Evolutionary conservation across 169 alveolate genomes (phyloP), one percentile per base, ranked within the genome.

Genomic region (Miamiensis avidus): DNA sequence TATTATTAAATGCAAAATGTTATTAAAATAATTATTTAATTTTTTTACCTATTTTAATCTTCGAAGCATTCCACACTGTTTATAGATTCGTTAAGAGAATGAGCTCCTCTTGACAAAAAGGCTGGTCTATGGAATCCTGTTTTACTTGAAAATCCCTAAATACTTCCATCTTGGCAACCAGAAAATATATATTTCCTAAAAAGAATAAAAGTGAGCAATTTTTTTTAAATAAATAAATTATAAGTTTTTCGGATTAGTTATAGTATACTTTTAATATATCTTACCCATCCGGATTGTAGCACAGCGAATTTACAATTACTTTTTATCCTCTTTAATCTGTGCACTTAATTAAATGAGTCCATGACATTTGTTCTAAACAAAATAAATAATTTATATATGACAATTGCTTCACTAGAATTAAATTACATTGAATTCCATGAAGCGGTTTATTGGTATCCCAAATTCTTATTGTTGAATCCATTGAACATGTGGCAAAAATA

Each of bases 401-500:
- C 20, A 11, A 49, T 49, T 49, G 4, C 4, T 11, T 11, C 4
- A 11, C 4, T 49, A 49, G 20, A 11, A 49, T 49, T 49, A 49
- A 49, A 49, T 49, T 49, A 49, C 69, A 29, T 29, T 79, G 84
- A 73, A 86, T 84, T 34, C 90, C 90, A 75, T 81, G 79, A 1
- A 86, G 65, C 75, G 79, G 79, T 69, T 86, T 81, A 11, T 83
- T 81, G 34, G 78, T 74, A 69, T 86, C 90, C 90, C 90, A 86
- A 26, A 86, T 65, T 81, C 90, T 86, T 86, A 86, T 79, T 32
- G 90, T 86, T 25, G 87, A 82, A 86, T 86, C 90, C 75, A 34
- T 81, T n/a, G 86, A 78, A 25, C 87, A 74, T 49, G 90, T 86
- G 1, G 84, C 79, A 81, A 86, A 86, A 29, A 81, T 79, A 81